A percentile compares a stretch with the other conserved stretches of the same genome.
Conservation (phyloP, 805 yeast species). For the Hermanozyma aechmeae region DNA sequence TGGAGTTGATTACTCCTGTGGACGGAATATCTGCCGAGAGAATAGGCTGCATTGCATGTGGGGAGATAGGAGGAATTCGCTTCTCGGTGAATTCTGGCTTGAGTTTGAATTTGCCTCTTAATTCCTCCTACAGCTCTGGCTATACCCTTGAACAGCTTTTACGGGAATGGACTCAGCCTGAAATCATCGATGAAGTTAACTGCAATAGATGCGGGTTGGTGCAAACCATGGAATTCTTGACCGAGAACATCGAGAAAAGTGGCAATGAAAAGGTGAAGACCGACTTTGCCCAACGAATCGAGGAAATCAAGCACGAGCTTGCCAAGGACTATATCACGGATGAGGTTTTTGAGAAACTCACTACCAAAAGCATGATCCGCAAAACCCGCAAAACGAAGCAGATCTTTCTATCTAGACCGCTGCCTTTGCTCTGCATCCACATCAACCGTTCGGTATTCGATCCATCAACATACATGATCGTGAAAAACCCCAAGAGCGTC, state of each 20-base stretch:
- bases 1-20: constrained; percentile 72
- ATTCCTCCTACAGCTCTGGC: constrained; percentile 26
- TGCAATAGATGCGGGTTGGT: constrained; percentile 85
- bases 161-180: constrained; percentile 65
- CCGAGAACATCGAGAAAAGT: constrained; percentile 32
- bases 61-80: constrained; percentile 89
- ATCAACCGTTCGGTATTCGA: constrained; percentile 92
- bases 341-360: constrained; percentile 62
- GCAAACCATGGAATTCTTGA: constrained; percentile 46
- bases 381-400: constrained; percentile 81
- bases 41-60: constrained; percentile 84
- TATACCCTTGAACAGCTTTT: constrained; percentile 42
- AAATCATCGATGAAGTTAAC: constrained; percentile 85
- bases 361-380: constrained; percentile 64
- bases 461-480: constrained; percentile 70
- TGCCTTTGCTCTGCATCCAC: constrained; percentile 76
- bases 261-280: constrained; percentile 18
- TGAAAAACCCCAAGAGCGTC: constrained; percentile 80
- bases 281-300: constrained; percentile 20
- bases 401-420: constrained; percentile 69
- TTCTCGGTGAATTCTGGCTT: constrained; percentile 71
- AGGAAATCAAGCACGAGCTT: constrained; percentile 38
- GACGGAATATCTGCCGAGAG: constrained; percentile 86
- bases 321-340: constrained; percentile 66
- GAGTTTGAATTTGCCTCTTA: constrained; percentile 56